A percentile compares a stretch with the other conserved stretches of the same genome.
Evolutionary conservation across 1,284 basidiomycete species (phyloP).

Genomic region (Amylostereum areolatum): DNA sequence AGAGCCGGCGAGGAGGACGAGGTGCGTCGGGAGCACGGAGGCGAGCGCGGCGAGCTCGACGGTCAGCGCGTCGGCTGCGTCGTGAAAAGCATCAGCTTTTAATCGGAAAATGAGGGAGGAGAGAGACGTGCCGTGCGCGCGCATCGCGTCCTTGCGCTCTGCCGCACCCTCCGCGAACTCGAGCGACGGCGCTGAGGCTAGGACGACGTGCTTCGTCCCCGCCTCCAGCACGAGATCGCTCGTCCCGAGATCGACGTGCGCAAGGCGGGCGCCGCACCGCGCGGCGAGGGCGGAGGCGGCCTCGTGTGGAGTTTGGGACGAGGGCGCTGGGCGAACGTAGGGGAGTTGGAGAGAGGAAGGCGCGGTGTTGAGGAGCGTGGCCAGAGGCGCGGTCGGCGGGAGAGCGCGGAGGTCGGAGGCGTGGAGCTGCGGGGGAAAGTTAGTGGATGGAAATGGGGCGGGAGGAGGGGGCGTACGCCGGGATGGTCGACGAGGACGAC

Average conservation of each 20-base stretch:
- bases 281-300: slow-evolving; percentile 38
- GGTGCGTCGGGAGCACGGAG: slow-evolving; percentile 46
- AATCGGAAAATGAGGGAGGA: slow-evolving; percentile 13
- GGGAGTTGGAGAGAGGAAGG: slow-evolving; percentile 56
- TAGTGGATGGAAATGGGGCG: slow-evolving; percentile 1
- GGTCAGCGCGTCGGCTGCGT: slow-evolving; percentile 24
- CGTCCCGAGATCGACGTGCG: neutral
- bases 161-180: slow-evolving; percentile 35
- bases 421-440: slow-evolving; percentile 64
- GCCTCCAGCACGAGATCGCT: slow-evolving; percentile 13
- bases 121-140: slow-evolving; percentile 42
- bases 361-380: slow-evolving; percentile 38
- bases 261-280: slow-evolving; percentile 44
- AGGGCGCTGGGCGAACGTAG: slow-evolving; percentile 37
- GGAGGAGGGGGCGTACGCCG: slow-evolving; percentile 40
- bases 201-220: slow-evolving; percentile 49
- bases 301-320: slow-evolving; percentile 21
- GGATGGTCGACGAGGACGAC: slow-evolving; percentile 62
- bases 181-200: slow-evolving; percentile 55
- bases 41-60: slow-evolving; percentile 42
- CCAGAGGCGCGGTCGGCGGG: slow-evolving; percentile 42
- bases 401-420: slow-evolving; percentile 64
- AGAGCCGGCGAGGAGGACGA: slow-evolving; percentile 62
- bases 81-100: neutral
- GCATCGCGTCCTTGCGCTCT: slow-evolving; percentile 39